These are phyloP conservation scores for Annona squamosa DNA, from an alignment of 164 flowering plant species.

Conservation along the genomic window DNA sequence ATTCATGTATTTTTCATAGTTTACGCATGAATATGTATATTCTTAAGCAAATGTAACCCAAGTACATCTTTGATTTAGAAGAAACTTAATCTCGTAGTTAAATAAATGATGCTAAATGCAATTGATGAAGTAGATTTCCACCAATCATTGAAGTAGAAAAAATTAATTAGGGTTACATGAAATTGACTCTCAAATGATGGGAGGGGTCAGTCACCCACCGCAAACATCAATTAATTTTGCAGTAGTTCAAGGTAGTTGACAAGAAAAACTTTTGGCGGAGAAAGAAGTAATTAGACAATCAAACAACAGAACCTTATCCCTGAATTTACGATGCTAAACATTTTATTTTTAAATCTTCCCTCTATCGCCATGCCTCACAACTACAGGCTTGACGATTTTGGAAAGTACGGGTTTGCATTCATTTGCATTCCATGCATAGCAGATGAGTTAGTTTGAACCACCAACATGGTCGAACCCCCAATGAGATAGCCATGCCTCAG, in stretches of 20 bases:
- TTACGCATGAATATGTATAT: too few species aligned
- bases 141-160: too few species aligned
- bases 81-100: too few species aligned
- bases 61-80: too few species aligned
- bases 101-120: too few species aligned
- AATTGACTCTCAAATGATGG: too few species aligned
- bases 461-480: background rate
- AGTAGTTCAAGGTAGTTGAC: background rate
- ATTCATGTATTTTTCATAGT: too few species aligned
- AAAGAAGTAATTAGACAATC: background rate
- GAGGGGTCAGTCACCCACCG: background rate
- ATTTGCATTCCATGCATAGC: background rate
- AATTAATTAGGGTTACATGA: too few species aligned
- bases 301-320: background rate
- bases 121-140: too few species aligned
- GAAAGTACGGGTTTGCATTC: background rate
- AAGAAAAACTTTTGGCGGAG: background rate
- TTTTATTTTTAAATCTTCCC: too few species aligned
- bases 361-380: background rate
- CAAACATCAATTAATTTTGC: background rate
- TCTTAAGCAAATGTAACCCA: too few species aligned
- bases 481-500: background rate
- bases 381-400: background rate
- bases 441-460: background rate
- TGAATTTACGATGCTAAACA: background rate